Base-by-base conservation (phyloP, 2,329 filamentous ascomycete species). In the Botryotinia convoluta region DNA sequence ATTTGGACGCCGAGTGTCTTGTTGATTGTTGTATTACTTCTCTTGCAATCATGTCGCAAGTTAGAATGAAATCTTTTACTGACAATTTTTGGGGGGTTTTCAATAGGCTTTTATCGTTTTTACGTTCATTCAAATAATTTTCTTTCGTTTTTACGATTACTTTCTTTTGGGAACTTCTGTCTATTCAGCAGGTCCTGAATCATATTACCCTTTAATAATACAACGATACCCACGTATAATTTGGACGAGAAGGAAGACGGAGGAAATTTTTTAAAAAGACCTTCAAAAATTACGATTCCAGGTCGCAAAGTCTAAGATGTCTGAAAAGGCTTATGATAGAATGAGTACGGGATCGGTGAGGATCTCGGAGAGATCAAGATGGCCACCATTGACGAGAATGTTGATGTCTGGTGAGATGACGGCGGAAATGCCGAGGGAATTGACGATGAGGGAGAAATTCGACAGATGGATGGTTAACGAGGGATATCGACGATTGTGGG, bases 381-480 rank as follows among this genome's bases (percentile, higher is more conserved):
- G 92, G 90, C 93, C 93, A 75, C 92, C 93, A 26, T 86, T 96
- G 72, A 93, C 92, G 74, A 89, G 92, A 76, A 93, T 95, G 91
- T 84, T 96, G 81, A 87, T 95, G 81, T 94, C 93, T 72, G 92
- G 93, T 68, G 92, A 94, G 84, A 92, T 95, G 88, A 93, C 90
- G 72, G 90, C 90, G 79, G 91, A 94, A 81, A 88, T 85, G 79
- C 90, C 92, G 77, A 90, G 90, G 80, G 87, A 90, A 73, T 84
- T 95, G 78, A 89, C 89, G 37, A 82, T 88, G 75, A 87, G 88
- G 79, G 92, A 95, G 82, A 92, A 88, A 81, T 92, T 95, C 80
- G 91, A 95, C 82, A 86, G 90, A 77, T 96, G 93, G 93, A 95
- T 96, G 93, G 91, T 95, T 75, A 95, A 95, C 81, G 93, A 95